Percentiles rank a stretch among this genome's conserved stretches.
These are phyloP conservation scores for Penicillium fimorum DNA, from an alignment of 495 filamentous ascomycete species.

Conservation along the genomic window DNA sequence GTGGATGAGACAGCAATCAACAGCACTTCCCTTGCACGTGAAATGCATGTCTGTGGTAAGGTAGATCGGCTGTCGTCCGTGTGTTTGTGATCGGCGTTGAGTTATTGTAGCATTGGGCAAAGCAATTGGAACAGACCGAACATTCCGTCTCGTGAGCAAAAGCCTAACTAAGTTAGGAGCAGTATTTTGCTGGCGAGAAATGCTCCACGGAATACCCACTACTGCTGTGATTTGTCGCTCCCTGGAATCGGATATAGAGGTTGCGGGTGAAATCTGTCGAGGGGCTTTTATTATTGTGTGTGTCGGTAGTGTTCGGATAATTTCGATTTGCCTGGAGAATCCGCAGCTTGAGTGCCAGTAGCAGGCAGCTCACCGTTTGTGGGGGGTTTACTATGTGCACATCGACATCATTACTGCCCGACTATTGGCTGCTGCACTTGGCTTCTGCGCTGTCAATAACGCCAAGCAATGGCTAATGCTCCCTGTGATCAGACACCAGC, in stretches of 20 bases:
- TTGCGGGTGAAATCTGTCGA: constrained; percentile 2
- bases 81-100: constrained; percentile 9
- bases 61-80: neutral
- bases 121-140: constrained; percentile 1
- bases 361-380: neutral
- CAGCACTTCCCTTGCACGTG: neutral
- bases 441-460: constrained; percentile 13
- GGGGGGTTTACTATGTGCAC: neutral
- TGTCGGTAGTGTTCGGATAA: neutral
- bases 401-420: constrained; percentile 6
- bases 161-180: neutral
- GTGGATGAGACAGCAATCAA: neutral
- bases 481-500: constrained; percentile 6
- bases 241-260: constrained; percentile 4
- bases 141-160: constrained; percentile 6
- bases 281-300: neutral
- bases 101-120: constrained; percentile 4
- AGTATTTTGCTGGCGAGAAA: constrained; percentile 4
- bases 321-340: neutral
- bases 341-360: neutral
- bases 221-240: constrained; percentile 12
- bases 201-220: constrained; percentile 11
- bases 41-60: neutral
- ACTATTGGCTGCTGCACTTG: constrained; percentile 20
- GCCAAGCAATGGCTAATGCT: constrained; percentile 17